Percentiles rank a stretch among this genome's conserved stretches.
These are phyloP conservation scores for Leccinum ponderosum DNA, from an alignment of 1,284 basidiomycete genomes.

Conservation along the genomic window DNA sequence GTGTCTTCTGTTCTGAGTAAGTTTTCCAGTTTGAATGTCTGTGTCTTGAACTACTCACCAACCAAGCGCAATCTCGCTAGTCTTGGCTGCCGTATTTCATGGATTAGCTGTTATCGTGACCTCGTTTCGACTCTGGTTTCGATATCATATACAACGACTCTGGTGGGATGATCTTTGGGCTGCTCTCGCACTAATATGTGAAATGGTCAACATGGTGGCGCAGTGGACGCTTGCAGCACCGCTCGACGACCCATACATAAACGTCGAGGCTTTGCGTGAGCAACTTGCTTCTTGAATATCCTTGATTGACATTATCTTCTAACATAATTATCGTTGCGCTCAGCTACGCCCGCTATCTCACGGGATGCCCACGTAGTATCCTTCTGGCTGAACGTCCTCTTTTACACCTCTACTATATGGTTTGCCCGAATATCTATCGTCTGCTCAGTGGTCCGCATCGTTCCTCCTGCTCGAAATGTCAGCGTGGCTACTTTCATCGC, in stretches of 20 bases:
- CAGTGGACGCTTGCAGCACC: constrained; percentile 22
- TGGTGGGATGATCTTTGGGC: constrained; percentile 35
- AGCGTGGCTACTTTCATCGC: neutral
- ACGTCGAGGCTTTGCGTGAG: constrained; percentile 17
- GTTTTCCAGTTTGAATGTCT: neutral
- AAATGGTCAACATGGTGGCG: constrained; percentile 11
- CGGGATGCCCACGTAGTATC: constrained; percentile 20
- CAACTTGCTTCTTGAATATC: neutral
- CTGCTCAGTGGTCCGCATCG: constrained; percentile 27
- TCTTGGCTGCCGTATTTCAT: constrained; percentile 23
- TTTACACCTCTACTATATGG: constrained; percentile 30
- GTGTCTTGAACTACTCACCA: neutral
- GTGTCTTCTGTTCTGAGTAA: constrained; percentile 21
- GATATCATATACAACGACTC: constrained; percentile 19
- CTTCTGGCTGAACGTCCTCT: constrained; percentile 21
- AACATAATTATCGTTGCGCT: neutral
- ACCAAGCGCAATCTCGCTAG: constrained; percentile 10
- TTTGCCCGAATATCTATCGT: constrained; percentile 33
- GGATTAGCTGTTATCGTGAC: constrained; percentile 18
- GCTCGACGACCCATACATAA: constrained; percentile 9
- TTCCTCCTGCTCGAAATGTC: constrained; percentile 19
- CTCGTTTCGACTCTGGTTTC: constrained; percentile 31
- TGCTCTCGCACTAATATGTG: constrained; percentile 18
- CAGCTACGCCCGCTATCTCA: constrained; percentile 18
- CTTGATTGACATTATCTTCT: neutral